Percentiles rank a stretch among this genome's conserved stretches.
phyloP scores from a whole-genome alignment of 345 rosid genomes.

The Populus deltoides region DNA sequence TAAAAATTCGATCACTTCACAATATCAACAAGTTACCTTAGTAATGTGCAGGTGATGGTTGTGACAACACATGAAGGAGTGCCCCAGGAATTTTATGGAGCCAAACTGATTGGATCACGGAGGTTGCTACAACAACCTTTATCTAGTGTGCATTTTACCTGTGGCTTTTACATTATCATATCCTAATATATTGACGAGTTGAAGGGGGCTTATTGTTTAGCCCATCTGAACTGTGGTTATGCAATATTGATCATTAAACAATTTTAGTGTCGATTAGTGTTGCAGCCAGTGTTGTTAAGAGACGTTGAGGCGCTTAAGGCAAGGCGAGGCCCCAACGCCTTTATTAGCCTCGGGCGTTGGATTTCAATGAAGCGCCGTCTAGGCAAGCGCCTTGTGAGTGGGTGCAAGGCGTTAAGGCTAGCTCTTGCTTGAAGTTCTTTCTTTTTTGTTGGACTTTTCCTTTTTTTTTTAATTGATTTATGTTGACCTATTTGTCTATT shows the following conservation, averaged over 20 bases:
- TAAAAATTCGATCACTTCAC: neutral
- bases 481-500: no score
- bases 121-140: conserved; percentile 47
- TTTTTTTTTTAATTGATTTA: no score
- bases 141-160: neutral
- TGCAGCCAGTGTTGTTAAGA: neutral
- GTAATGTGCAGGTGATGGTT: conserved; percentile 68
- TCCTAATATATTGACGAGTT: conserved; percentile 1
- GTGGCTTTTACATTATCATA: neutral
- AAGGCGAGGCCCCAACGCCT: no score
- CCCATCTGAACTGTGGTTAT: neutral
- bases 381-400: no score
- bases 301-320: no score
- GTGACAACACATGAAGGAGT: conserved; percentile 99
- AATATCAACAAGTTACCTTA: conserved; percentile 8
- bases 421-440: no score
- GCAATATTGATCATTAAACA: neutral
- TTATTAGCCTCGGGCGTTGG: no score
- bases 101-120: conserved; percentile 86
- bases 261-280: neutral
- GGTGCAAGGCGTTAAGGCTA: no score
- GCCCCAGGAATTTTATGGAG: conserved; percentile 91
- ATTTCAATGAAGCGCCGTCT: no score
- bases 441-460: no score
- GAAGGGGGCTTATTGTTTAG: neutral